These are phyloP conservation scores for Vachellia collinsii DNA, from an alignment of 306 rosid genomes.

Conservation along the genomic window DNA sequence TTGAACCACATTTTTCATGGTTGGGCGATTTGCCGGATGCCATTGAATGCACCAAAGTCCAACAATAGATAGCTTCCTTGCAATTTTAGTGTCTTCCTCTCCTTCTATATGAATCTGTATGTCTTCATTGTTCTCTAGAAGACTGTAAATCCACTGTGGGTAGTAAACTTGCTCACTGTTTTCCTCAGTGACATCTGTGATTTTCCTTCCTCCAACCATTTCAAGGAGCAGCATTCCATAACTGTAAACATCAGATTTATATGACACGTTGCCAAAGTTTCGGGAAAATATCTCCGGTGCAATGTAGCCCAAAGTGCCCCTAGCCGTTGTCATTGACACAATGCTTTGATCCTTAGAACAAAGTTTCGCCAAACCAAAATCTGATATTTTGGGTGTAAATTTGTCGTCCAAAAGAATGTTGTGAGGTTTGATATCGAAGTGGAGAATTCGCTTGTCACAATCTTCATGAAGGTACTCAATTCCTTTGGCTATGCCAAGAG, in stretches of 20 bases:
- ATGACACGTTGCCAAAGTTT: background rate
- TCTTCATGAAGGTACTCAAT: constrained; percentile 7
- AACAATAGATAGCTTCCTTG: background rate
- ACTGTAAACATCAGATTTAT: background rate
- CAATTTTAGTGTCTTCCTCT: background rate
- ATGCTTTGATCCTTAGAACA: constrained; percentile 30
- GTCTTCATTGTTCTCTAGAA: constrained; percentile 34
- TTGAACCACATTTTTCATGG: constrained; percentile 2
- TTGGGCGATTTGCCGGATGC: background rate
- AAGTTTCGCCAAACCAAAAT: constrained; percentile 37
- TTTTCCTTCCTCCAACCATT: constrained; percentile 17
- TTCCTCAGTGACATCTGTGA: constrained; percentile 17
- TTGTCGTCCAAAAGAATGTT: constrained; percentile 1
- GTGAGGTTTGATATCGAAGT: constrained; percentile 4
- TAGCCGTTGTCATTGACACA: constrained; percentile 35
- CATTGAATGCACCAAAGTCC: background rate
- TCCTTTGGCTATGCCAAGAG: constrained; percentile 2
- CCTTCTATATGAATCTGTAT: constrained; percentile 13
- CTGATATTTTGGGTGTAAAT: constrained; percentile 28
- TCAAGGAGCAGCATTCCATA: background rate
- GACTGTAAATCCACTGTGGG: constrained; percentile 41
- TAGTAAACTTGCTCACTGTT: constrained; percentile 27
- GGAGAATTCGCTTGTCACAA: background rate
- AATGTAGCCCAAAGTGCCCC: constrained; percentile 36
- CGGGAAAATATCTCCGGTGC: constrained; percentile 26